Evolutionary conservation across 2,329 filamentous ascomycete genomes (phyloP), one percentile per base, ranked within the genome.

Genomic region (Sclerotinia spermophila): DNA sequence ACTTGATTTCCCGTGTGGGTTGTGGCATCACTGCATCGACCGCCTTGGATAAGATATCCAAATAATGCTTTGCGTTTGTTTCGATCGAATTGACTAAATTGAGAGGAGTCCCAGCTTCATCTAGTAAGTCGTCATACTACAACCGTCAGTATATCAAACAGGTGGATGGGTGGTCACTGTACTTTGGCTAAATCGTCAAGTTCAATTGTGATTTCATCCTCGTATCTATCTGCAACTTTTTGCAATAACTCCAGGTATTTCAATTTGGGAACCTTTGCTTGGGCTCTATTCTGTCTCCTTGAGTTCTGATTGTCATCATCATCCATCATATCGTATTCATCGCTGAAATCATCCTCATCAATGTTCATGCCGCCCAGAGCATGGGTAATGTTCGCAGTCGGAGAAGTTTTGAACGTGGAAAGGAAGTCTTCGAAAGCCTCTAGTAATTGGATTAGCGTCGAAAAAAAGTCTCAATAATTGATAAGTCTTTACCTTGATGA

Each of bases 321-420:
- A 79, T 97, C 93, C 89, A 97, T 93, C 79, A 96, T 92, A 78
- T 97, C 94, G 80, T 97, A 93, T 77, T 97, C 93, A 78, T 97
- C 94, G 81, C 91, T 94, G 56, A 92, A 86, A 76, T 91, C 92
- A 82, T 96, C 91, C 78, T 93, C 94, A 80, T 94, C 91, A 74
- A 99, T 92, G 78, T 92, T 92, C 77, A 99, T 89, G 75, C 91
- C 89, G 76, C 93, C 89, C 62, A 99, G 86, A 59, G 94, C 94
- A 79, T 94, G 90, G 53, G 92, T 89, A 75, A 96, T 89, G 72
- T 90, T 90, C 74, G 86, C 87, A 81, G 85, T 88, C 70, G 84
- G 91, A 79, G 85, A 90, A 69, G 90, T 90, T 84, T 99, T 98
- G 89, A 96, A 99, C 74, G 89, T 89, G 77, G 87, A 85, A 73